Percentiles rank a stretch among this genome's conserved stretches.
Evolutionary conservation across 495 filamentous ascomycete genomes (phyloP).

Genomic region (Tuber aestivum): DNA sequence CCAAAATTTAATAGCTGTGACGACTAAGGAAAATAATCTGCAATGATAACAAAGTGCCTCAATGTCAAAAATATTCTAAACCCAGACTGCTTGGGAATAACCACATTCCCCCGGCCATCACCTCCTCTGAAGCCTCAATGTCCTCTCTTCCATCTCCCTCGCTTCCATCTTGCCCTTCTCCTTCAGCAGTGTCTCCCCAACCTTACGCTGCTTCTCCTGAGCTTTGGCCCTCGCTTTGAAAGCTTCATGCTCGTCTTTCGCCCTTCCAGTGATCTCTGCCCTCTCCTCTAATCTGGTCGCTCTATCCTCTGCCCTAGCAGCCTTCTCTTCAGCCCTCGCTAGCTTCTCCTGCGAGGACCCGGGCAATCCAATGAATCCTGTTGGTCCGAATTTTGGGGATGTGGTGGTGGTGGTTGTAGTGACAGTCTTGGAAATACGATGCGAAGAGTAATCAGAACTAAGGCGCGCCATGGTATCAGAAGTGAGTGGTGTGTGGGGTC

Average conservation of each 20-base stretch:
- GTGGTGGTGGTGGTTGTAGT: conserved; percentile 37
- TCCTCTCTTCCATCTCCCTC: conserved; percentile 4
- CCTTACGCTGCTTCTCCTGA: conserved; percentile 28
- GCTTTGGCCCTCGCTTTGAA: conserved; percentile 32
- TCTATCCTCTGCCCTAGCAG: conserved; percentile 36
- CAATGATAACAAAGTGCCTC: background rate
- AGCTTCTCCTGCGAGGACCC: conserved; percentile 26
- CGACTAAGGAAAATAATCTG: background rate
- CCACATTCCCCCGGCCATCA: conserved; percentile 15
- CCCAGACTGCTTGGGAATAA: conserved; percentile 1
- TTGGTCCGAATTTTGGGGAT: conserved; percentile 21
- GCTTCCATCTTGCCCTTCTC: conserved; percentile 27
- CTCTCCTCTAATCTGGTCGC: conserved; percentile 28
- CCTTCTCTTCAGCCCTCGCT: conserved; percentile 37
- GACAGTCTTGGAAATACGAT: conserved; percentile 27
- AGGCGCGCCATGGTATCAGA: conserved; percentile 24
- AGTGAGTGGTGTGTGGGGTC: conserved; percentile 23
- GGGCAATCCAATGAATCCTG: conserved; percentile 16
- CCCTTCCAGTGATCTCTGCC: conserved; percentile 24
- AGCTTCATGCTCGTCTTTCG: conserved; percentile 32
- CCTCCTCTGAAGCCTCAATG: background rate
- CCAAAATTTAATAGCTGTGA: background rate
- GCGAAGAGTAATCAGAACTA: conserved; percentile 29
- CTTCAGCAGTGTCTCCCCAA: conserved; percentile 35
- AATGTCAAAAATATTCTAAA: background rate